Percentiles rank a stretch among this genome's conserved stretches.
These are phyloP conservation scores for Selaginella moellendorffii DNA, from an alignment of 75 land plant species.

Conservation along the genomic window DNA sequence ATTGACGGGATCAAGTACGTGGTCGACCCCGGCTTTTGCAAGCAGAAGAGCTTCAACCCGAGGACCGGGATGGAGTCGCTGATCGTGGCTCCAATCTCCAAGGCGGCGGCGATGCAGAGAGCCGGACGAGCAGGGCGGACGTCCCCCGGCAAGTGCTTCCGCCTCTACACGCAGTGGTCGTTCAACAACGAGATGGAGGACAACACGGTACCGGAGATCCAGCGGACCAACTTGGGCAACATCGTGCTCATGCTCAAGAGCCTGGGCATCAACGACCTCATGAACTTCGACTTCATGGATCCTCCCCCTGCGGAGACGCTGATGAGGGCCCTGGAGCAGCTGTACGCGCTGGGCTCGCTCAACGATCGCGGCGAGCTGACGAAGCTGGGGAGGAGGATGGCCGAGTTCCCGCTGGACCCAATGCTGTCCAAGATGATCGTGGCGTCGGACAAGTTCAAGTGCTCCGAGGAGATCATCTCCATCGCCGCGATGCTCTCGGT, in stretches of 20 bases:
- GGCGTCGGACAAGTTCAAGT: background rate
- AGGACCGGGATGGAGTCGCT: conserved; percentile 1
- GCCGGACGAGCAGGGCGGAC: conserved; percentile 6
- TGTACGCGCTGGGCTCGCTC: background rate
- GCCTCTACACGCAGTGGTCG: conserved; percentile 1
- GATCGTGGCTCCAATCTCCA: conserved; percentile 21
- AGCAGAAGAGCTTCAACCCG: conserved; percentile 4
- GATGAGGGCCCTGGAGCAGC: conserved; percentile 3
- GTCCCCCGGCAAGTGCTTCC: conserved; percentile 4
- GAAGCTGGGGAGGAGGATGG: conserved; percentile 5
- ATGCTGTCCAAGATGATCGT: conserved; percentile 6
- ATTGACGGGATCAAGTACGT: conserved; percentile 66
- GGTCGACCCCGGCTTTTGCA: conserved; percentile 2
- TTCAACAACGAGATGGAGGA: conserved; percentile 8
- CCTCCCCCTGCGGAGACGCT: conserved; percentile 1
- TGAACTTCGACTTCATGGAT: conserved; percentile 5
- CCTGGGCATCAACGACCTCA: background rate
- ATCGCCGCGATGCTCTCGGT: conserved; percentile 4
- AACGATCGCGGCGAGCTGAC: background rate
- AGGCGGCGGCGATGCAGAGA: conserved; percentile 8
- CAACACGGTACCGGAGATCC: conserved; percentile 5
- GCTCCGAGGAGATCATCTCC: conserved; percentile 1
- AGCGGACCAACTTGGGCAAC: conserved; percentile 4
- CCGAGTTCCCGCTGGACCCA: conserved; percentile 5
- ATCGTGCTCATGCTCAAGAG: conserved; percentile 7